Conservation (phyloP, 2,329 filamentous ascomycete species). For the Zelopaecilomyces penicillatus region DNA sequence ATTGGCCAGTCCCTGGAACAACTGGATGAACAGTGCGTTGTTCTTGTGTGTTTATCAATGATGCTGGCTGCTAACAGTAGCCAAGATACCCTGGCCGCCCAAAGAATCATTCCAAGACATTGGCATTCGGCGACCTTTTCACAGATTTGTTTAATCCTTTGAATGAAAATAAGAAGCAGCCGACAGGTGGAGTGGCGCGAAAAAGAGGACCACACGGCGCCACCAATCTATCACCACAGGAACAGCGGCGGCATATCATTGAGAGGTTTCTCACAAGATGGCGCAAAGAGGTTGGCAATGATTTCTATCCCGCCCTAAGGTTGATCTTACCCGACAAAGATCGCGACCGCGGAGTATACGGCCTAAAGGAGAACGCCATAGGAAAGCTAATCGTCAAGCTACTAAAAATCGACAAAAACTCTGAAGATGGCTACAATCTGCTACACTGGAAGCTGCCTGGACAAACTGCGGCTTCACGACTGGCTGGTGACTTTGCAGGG, state of each 20-base stretch:
- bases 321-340: conserved; percentile 92
- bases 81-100: conserved; percentile 75
- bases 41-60: too few species aligned
- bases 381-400: conserved; percentile 86
- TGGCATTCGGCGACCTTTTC: conserved; percentile 76
- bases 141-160: conserved; percentile 72
- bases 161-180: conserved; percentile 70
- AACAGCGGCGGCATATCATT: conserved; percentile 73
- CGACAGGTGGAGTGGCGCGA: conserved; percentile 44
- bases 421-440: conserved; percentile 77
- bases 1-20: conserved; percentile 32
- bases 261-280: conserved; percentile 79
- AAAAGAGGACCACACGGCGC: conserved; percentile 54
- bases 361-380: conserved; percentile 85
- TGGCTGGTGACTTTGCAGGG: conserved; percentile 86
- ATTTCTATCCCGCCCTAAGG: conserved; percentile 88
- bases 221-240: conserved; percentile 58
- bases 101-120: conserved; percentile 67
- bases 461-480: conserved; percentile 49
- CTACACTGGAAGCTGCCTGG: conserved; percentile 90
- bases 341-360: conserved; percentile 84
- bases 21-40: conserved; percentile 34
- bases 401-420: conserved; percentile 84
- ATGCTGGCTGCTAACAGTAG: conserved; percentile 12
- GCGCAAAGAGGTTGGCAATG: conserved; percentile 79